Evolutionary conservation across 1,284 basidiomycete genomes (phyloP), one percentile per base, ranked within the genome.

Genomic region (Tremellales sp.): DNA sequence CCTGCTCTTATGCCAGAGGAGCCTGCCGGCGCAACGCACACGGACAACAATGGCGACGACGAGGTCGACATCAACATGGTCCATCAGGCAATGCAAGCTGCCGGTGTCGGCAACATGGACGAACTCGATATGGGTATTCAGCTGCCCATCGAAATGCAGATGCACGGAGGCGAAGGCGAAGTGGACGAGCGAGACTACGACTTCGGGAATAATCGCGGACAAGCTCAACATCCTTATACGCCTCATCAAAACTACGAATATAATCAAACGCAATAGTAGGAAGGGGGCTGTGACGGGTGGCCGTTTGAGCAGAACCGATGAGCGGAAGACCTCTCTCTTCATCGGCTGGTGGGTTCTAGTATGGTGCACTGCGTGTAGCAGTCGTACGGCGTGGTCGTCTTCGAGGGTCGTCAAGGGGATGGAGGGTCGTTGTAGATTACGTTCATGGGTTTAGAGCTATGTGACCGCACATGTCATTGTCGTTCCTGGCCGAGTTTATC

Each of bases 101-200:
- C 65, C 10, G 57, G 54, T 4, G 52, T 36, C 0, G 62, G 62
- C 7, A 65, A 69, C 51, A 72, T 72, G 58, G 70, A 72, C 54
- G 70, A 72, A 47, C 49, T 72, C 52, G 70, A 72, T 31, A 69
- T 72, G 68, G 70, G 70, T 22, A 69, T 72, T 40, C 63, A 70
- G 48, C 48, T 72, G 36, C 70, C 70, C 8, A 68, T 70, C 51
- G 70, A 72, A 50, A 72, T 72, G 70, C 68, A 70, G 48, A 69
- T 69, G 67, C 70, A 72, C 54, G 57, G 58, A 35, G 54, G 50
- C 31, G 56, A 53, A 26, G 59, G 64, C 48, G 64, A 65, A 40
- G 62, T 60, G 39, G 65, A 55, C 5, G 21, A 15, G n/a, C 21
- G 29, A 6, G 44, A 46, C 25, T 24, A 27, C 19, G 24, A 29